Evolutionary conservation across 2,329 filamentous ascomycete species (phyloP).

Genomic region (Clarireedia homoeocarpa): DNA sequence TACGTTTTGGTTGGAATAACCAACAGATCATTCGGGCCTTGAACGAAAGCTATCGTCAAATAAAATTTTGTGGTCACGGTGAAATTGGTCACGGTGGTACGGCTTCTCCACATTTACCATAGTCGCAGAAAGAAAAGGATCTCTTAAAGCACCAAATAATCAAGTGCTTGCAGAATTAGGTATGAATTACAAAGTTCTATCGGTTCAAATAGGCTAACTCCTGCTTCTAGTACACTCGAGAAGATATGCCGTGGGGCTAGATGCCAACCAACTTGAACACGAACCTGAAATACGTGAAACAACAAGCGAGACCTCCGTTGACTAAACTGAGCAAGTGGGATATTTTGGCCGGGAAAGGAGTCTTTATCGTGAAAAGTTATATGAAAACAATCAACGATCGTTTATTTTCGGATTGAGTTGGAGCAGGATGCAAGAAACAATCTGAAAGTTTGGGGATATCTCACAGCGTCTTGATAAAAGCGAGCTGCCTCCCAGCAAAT

Average conservation of each 20-base stretch:
- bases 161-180: neutral
- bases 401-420: neutral
- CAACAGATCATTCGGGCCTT: neutral
- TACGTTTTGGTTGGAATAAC: slow-evolving; percentile 13
- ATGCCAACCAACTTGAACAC: slow-evolving; percentile 6
- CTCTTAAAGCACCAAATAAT: neutral
- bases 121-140: slow-evolving; percentile 9
- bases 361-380: neutral
- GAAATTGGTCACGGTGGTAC: neutral
- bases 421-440: neutral
- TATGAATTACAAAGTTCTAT: neutral
- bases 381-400: neutral
- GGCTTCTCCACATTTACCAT: neutral
- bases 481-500: neutral
- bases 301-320: neutral
- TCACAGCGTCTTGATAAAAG: neutral
- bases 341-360: neutral
- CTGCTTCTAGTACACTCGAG: neutral
- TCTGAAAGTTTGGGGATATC: slow-evolving; percentile 1
- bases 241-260: neutral
- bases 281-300: neutral
- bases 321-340: slow-evolving; percentile 3
- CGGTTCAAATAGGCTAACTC: neutral
- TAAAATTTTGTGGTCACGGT: neutral
- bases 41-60: slow-evolving; percentile 9